These are phyloP conservation scores for Clavispora phyllophila DNA, from an alignment of 805 yeast species.

Conservation along the genomic window DNA sequence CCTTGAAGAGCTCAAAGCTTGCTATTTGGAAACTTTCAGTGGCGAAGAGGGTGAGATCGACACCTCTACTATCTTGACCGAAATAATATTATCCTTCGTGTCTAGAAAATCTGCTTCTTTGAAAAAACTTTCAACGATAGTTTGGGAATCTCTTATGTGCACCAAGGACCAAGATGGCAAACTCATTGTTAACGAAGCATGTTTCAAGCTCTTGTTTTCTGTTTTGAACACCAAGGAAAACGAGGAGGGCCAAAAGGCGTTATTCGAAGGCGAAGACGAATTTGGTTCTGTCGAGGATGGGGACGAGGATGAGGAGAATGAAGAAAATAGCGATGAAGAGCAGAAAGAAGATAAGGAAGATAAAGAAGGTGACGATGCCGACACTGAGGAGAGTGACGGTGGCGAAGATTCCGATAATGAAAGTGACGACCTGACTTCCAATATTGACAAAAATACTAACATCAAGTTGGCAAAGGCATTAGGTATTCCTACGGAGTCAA, in stretches of 20 bases:
- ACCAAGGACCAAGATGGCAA: slow-evolving; percentile 22
- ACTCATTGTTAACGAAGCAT: slow-evolving; percentile 23
- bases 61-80: slow-evolving; percentile 34
- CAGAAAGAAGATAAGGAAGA: slow-evolving; percentile 10
- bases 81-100: slow-evolving; percentile 41
- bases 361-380: slow-evolving; percentile 12
- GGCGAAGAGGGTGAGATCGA: slow-evolving; percentile 23
- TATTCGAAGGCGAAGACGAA: slow-evolving; percentile 61
- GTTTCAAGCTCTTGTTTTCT: slow-evolving; percentile 33
- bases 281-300: slow-evolving; percentile 14
- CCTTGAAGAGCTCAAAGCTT: slow-evolving; percentile 63
- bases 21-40: slow-evolving; percentile 44
- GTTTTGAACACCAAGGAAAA: slow-evolving; percentile 60
- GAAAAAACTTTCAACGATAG: slow-evolving; percentile 32
- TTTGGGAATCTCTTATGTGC: slow-evolving; percentile 40
- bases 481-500: slow-evolving; percentile 48
- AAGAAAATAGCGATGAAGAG: slow-evolving; percentile 16
- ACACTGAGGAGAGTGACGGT: slow-evolving; percentile 6
- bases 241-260: slow-evolving; percentile 68
- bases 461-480: slow-evolving; percentile 65
- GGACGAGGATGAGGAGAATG: slow-evolving; percentile 20
- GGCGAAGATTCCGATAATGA: slow-evolving; percentile 7
- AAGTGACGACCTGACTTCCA: slow-evolving; percentile 10
- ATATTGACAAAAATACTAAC: slow-evolving; percentile 44
- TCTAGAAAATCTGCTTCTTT: slow-evolving; percentile 33